Conservation (phyloP, 345 rosid species). For the Atalantia buxifolia region DNA sequence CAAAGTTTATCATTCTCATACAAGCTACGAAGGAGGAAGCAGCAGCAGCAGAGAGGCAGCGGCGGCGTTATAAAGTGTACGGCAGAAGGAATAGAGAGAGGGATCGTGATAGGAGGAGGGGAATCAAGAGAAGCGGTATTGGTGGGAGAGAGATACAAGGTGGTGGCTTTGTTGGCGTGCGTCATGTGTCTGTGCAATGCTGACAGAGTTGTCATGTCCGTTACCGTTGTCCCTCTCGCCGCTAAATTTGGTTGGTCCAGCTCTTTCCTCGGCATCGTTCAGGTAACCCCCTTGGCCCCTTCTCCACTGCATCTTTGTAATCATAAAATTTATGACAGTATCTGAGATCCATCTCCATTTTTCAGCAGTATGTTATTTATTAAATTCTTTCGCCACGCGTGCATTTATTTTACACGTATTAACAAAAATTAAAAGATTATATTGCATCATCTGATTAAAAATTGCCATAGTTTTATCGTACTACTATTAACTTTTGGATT, state of each 20-base stretch:
- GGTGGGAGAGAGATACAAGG: constrained; percentile 79
- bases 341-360: no score
- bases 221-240: constrained; percentile 89
- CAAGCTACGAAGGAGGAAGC: background rate
- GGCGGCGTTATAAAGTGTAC: constrained; percentile 41
- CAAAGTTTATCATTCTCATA: constrained; percentile 3
- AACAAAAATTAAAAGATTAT: no score
- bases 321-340: no score
- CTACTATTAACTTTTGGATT: no score
- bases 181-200: constrained; percentile 95
- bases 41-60: background rate
- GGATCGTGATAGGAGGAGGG: constrained; percentile 38
- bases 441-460: no score
- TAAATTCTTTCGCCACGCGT: no score
- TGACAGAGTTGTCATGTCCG: constrained; percentile 90
- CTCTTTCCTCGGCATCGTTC: constrained; percentile 85
- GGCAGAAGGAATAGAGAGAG: constrained; percentile 69
- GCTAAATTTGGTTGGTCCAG: constrained; percentile 84
- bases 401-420: no score
- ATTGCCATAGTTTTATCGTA: no score
- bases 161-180: constrained; percentile 69
- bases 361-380: no score
- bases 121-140: constrained; percentile 9
- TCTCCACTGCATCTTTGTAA: background rate
- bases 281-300: constrained; percentile 35